Conservation (phyloP, 306 rosid genomes). For the Prunus campanulata region DNA sequence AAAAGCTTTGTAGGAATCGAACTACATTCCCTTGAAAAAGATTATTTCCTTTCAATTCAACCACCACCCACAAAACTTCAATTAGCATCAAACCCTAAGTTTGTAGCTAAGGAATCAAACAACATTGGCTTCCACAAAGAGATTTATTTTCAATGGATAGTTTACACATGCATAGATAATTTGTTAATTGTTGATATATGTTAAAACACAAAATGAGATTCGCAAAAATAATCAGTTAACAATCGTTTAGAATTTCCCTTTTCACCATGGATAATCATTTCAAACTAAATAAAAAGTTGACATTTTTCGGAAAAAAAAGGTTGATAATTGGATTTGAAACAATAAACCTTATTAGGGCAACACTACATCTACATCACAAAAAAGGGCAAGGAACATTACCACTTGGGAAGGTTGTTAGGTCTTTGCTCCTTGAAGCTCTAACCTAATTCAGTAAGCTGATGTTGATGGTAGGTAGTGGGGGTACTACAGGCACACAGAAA, state of each 20-base stretch:
- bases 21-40: too few relatives aligned
- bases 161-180: too few relatives aligned
- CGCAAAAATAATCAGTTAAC: neutral
- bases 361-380: neutral
- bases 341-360: neutral
- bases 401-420: constrained; percentile 16
- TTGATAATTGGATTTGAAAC: neutral
- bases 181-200: neutral
- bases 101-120: too few relatives aligned
- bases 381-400: neutral
- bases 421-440: constrained; percentile 10
- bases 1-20: neutral
- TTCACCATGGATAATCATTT: neutral
- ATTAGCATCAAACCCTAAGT: too few relatives aligned
- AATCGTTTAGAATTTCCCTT: neutral
- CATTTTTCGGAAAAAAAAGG: neutral
- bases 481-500: constrained; percentile 8
- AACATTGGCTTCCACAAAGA: too few relatives aligned
- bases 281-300: neutral
- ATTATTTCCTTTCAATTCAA: too few relatives aligned
- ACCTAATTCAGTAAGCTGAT: constrained; percentile 1
- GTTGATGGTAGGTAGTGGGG: constrained; percentile 22
- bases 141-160: too few relatives aligned
- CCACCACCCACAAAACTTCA: too few relatives aligned
- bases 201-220: too few relatives aligned